Conservation (phyloP, 2,329 filamentous ascomycete genomes). For the Sclerotiophoma versabilis region DNA sequence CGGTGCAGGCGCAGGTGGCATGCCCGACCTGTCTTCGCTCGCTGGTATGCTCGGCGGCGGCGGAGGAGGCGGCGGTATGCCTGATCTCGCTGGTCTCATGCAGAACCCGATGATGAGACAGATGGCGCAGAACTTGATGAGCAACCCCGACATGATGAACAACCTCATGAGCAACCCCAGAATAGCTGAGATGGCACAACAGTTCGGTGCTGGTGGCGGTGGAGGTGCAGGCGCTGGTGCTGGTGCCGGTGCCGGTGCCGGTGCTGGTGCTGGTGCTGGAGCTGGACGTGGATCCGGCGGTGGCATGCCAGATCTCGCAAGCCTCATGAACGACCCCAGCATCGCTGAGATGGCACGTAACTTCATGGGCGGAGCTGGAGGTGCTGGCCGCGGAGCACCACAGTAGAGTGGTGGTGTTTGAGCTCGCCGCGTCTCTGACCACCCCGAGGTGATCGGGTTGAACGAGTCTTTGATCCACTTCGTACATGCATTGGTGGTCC, state of each 20-base stretch:
- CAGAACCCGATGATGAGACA: conserved; percentile 95
- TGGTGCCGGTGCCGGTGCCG: conserved; percentile 62
- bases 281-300: conserved; percentile 60
- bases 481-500: conserved; percentile 5
- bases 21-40: conserved; percentile 85
- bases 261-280: conserved; percentile 74
- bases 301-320: conserved; percentile 86
- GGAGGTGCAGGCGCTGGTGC: too few species aligned
- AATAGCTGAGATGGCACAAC: conserved; percentile 84
- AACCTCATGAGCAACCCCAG: conserved; percentile 95
- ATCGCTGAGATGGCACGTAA: conserved; percentile 85
- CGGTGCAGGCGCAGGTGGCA: conserved; percentile 70
- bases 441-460: not conserved
- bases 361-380: conserved; percentile 65
- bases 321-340: conserved; percentile 89
- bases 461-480: not conserved
- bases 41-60: conserved; percentile 59
- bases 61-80: conserved; percentile 77
- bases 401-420: conserved; percentile 20
- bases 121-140: conserved; percentile 98
- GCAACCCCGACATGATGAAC: conserved; percentile 89
- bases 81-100: conserved; percentile 70
- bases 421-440: not conserved
- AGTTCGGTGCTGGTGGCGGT: conserved; percentile 63
- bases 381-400: conserved; percentile 31